phyloP scores from a whole-genome alignment of 768 basidiomycete genomes.

The Lactarius sp. region DNA sequence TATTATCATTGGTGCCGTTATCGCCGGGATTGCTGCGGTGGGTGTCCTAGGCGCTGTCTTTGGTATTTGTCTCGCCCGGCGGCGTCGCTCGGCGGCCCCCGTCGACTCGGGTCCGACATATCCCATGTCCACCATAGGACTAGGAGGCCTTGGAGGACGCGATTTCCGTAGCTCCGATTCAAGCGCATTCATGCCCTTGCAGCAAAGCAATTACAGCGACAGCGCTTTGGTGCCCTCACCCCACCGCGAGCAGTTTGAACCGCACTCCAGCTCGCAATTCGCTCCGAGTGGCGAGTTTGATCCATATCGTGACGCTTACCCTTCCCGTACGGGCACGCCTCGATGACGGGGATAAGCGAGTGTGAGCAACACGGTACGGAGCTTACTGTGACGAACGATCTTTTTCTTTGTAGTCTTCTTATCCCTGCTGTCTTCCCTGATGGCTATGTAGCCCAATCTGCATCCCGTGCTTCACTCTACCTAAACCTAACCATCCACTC shows the following conservation, averaged over 20 bases:
- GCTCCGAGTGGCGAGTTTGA: constrained; percentile 35
- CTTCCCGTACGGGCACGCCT: constrained; percentile 29
- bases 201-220: constrained; percentile 53
- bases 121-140: constrained; percentile 36
- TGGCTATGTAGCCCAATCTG: neutral
- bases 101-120: constrained; percentile 32
- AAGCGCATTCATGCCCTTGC: constrained; percentile 67
- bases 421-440: neutral
- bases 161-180: constrained; percentile 52
- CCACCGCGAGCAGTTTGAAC: constrained; percentile 35
- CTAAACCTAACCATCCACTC: neutral
- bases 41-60: constrained; percentile 48
- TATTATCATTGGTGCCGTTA: constrained; percentile 45
- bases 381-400: neutral
- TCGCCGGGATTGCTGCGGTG: constrained; percentile 50
- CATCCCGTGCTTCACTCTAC: neutral
- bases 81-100: constrained; percentile 40
- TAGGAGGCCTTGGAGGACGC: constrained; percentile 28
- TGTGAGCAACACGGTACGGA: constrained; percentile 1
- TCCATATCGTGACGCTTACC: constrained; percentile 32
- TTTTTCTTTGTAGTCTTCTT: constrained; percentile 2
- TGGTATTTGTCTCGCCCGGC: constrained; percentile 48
- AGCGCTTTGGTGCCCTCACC: constrained; percentile 36
- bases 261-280: constrained; percentile 22
- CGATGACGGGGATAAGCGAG: constrained; percentile 10